These are phyloP conservation scores for Leccinum subrobustum DNA, from an alignment of 1,284 basidiomycete species.

Conservation along the genomic window DNA sequence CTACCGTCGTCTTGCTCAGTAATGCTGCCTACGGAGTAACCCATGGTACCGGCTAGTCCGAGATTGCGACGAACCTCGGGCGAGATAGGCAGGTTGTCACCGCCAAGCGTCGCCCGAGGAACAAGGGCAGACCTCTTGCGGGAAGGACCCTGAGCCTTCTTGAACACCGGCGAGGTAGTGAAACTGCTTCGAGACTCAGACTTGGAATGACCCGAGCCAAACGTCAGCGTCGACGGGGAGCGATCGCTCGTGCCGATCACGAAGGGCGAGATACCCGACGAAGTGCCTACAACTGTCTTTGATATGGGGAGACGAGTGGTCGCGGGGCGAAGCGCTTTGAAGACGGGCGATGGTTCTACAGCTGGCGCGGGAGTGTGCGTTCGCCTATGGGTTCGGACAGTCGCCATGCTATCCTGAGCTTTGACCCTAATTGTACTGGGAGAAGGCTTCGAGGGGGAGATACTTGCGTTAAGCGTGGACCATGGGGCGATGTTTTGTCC, in stretches of 20 bases:
- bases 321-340: constrained; percentile 59
- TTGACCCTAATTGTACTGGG: constrained; percentile 12
- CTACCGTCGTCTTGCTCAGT: constrained; percentile 47
- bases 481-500: constrained; percentile 66
- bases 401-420: constrained; percentile 13
- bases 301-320: constrained; percentile 26
- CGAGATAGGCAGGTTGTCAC: constrained; percentile 40
- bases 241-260: constrained; percentile 25
- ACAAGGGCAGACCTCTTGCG: constrained; percentile 38
- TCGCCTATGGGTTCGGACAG: constrained; percentile 45
- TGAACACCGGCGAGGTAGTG: constrained; percentile 50
- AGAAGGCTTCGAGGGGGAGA: constrained; percentile 45
- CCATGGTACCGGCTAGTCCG: constrained; percentile 66
- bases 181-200: constrained; percentile 33
- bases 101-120: constrained; percentile 16
- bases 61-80: constrained; percentile 51
- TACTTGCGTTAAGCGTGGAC: constrained; percentile 48
- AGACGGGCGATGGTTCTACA: constrained; percentile 47
- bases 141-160: constrained; percentile 38
- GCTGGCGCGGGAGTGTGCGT: constrained; percentile 55
- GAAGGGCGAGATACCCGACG: constrained; percentile 17
- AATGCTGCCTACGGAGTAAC: constrained; percentile 49
- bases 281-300: constrained; percentile 10
- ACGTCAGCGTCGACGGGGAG: constrained; percentile 45
- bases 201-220: constrained; percentile 42